Evolutionary conservation across 768 basidiomycete genomes (phyloP), one percentile per base, ranked within the genome.

Genomic region (Xerocomellus amylosporus): DNA sequence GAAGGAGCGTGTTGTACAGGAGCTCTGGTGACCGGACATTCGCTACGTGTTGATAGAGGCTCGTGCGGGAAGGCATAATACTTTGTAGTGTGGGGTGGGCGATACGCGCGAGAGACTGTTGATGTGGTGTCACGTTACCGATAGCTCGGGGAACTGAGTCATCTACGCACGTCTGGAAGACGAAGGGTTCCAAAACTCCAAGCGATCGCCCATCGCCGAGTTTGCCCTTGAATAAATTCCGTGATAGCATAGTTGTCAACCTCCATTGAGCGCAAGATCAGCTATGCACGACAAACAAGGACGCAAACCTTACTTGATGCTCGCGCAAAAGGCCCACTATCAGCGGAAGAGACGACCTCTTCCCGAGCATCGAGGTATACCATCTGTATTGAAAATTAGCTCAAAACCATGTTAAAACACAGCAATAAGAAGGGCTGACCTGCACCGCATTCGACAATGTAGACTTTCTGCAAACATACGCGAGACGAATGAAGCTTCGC

Each of bases 281-380:
- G 43, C 19, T 19, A 33, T 31, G 19, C 5, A 14, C 30, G 34
- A 22, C 8, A 17, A 53, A 28, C 12, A 12, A 45, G 45, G 28
- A 26, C 38, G 40, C 36, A 24, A 50, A 19, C 8, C 74, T 19
- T 55, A 84, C 86, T 37, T 73, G 65, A 9, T 75, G 51, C 14
- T 69, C 59, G 34, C 77, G 77, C 20, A 97, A 71, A 1, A 77
- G 66, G 2, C 74, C 73, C 0, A 93, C 81, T 8, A 98, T 70
- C 4, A 80, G 71, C 0, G 71, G 67, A 2, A 98, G 76, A 3
- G 92, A 92, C 0, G 88, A 81, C 69, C 87, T 75, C 62, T 93
- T 96, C 4, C 96, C 96, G 0, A 98, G 78, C 81, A 98, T 87
- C 5, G 91, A 92, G 0, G 95, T 94, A 63, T 85, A 98, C 96